phyloP scores from a whole-genome alignment of 345 rosid species.

The Rubroshorea leprosula region DNA sequence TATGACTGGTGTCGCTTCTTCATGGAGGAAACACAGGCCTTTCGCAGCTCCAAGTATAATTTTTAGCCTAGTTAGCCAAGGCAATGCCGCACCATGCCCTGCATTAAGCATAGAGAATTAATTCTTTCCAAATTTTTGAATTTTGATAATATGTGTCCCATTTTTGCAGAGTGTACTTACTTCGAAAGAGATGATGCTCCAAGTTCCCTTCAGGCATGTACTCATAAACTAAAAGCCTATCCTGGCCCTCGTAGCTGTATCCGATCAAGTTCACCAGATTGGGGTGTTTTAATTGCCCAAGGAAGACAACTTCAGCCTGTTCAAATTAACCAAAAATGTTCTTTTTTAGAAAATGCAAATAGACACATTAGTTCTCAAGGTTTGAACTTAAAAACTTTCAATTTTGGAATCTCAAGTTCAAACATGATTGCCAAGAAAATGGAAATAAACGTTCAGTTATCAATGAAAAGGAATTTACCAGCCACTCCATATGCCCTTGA shows the following conservation, averaged over 20 bases:
- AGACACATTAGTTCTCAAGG: no score
- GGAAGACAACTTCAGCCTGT: conserved; percentile 72
- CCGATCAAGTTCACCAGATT: conserved; percentile 64
- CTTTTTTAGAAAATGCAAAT: no score
- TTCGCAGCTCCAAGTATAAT: conserved; percentile 59
- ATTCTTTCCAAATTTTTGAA: neutral
- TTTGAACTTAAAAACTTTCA: no score
- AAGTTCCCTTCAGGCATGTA: conserved; percentile 53
- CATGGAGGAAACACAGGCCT: conserved; percentile 58
- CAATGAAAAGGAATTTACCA: no score
- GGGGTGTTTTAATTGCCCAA: conserved; percentile 65
- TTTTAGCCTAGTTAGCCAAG: conserved; percentile 62
- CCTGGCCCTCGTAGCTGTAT: conserved; percentile 58
- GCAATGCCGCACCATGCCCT: conserved; percentile 44
- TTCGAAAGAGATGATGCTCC: conserved; percentile 40
- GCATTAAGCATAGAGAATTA: neutral
- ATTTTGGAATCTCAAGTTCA: no score
- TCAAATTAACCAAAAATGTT: no score
- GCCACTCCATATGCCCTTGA: conserved; percentile 72
- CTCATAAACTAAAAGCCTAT: conserved; percentile 62
- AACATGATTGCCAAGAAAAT: no score
- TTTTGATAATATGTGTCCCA: no score
- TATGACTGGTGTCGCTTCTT: conserved; percentile 53
- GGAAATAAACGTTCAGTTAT: no score
- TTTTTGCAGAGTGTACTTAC: conserved; percentile 21